These are phyloP conservation scores for Elaeis guineensis DNA, from an alignment of 176 grass and related monocot genomes.

Conservation along the genomic window DNA sequence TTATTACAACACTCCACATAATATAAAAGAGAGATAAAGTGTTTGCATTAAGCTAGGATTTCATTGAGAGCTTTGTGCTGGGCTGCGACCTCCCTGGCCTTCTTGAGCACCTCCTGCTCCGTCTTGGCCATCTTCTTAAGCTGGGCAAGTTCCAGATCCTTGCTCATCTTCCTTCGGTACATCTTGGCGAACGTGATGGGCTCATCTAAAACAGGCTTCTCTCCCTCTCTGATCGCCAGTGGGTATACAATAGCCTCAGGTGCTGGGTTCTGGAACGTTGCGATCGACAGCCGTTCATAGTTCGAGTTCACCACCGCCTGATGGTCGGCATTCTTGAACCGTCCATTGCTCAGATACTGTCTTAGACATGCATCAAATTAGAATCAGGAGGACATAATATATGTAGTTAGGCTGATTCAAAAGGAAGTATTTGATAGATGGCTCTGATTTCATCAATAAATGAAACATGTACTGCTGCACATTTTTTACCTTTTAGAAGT, in stretches of 20 bases:
- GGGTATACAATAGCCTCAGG: conserved; percentile 67
- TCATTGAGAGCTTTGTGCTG: conserved; percentile 36
- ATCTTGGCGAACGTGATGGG: conserved; percentile 87
- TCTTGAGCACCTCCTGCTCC: conserved; percentile 12
- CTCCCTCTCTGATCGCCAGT: conserved; percentile 61
- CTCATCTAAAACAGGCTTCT: conserved; percentile 56
- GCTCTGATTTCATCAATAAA: too few relatives aligned
- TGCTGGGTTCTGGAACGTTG: conserved; percentile 90
- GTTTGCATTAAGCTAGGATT: conserved; percentile 36
- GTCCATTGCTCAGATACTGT: conserved; percentile 81
- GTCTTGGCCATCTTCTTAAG: conserved; percentile 71
- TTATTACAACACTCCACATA: too few relatives aligned
- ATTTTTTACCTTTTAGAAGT: too few relatives aligned
- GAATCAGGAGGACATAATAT: too few relatives aligned
- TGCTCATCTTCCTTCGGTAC: conserved; percentile 79
- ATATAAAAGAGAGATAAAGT: too few relatives aligned
- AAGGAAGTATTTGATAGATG: too few relatives aligned
- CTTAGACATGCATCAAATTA: background rate
- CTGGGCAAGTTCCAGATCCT: conserved; percentile 55
- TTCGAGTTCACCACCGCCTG: conserved; percentile 88
- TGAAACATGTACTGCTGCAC: too few relatives aligned
- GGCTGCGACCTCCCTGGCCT: conserved; percentile 9
- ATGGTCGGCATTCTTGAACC: conserved; percentile 92
- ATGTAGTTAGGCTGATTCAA: too few relatives aligned
- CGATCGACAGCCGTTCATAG: conserved; percentile 60